phyloP scores from a whole-genome alignment of 2,329 filamentous ascomycete genomes.

The Beauveria sp. region DNA sequence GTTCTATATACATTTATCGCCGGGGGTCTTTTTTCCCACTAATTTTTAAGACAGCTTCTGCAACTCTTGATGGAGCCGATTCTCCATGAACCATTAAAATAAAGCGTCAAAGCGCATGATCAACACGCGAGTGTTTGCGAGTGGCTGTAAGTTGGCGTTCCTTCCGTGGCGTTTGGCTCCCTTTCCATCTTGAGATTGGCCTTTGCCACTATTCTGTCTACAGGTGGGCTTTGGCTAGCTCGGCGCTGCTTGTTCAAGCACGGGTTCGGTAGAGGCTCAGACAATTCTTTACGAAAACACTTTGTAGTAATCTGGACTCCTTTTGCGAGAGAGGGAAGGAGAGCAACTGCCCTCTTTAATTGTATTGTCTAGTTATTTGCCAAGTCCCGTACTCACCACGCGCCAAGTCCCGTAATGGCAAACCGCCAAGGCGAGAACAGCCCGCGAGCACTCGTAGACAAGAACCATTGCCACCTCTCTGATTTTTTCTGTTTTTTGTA shows the following conservation, averaged over 20 bases:
- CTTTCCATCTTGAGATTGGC: slow-evolving; percentile 22
- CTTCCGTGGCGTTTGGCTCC: slow-evolving; percentile 21
- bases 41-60: too few relatives aligned
- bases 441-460: not conserved
- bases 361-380: slow-evolving; percentile 6
- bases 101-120: too few relatives aligned
- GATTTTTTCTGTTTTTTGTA: slow-evolving; percentile 21
- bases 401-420: not conserved
- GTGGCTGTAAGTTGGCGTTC: not conserved
- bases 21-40: too few relatives aligned
- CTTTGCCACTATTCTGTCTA: not conserved
- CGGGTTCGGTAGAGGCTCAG: not conserved
- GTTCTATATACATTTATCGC: too few relatives aligned
- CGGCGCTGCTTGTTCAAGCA: not conserved
- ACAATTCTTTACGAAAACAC: not conserved
- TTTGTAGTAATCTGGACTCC: too few relatives aligned
- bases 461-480: slow-evolving; percentile 14
- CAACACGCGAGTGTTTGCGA: too few relatives aligned
- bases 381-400: slow-evolving; percentile 1
- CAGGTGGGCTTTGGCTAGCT: not conserved
- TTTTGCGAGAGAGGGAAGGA: not conserved
- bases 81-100: too few relatives aligned
- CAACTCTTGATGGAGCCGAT: too few relatives aligned
- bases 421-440: not conserved
- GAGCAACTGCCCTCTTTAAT: not conserved